phyloP scores from a whole-genome alignment of 1,284 basidiomycete genomes.

The Leccinum griseonigrum region DNA sequence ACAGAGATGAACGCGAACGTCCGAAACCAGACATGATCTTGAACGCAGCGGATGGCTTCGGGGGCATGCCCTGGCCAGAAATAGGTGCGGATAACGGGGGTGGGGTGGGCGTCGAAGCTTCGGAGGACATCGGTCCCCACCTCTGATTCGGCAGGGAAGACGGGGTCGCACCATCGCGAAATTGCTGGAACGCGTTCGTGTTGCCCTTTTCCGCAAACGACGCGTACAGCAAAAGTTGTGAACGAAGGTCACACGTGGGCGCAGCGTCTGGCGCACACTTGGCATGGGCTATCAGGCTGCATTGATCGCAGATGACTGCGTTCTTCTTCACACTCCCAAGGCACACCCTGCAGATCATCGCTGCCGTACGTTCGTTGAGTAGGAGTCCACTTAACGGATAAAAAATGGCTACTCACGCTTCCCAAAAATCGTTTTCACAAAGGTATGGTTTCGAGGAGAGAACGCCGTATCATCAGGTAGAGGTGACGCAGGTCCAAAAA shows the following conservation, averaged over 20 bases:
- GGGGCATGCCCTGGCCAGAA: slow-evolving; percentile 24
- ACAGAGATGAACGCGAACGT: slow-evolving; percentile 50
- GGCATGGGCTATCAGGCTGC: slow-evolving; percentile 85
- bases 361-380: slow-evolving; percentile 41
- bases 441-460: slow-evolving; percentile 70
- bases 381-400: neutral
- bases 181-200: slow-evolving; percentile 51
- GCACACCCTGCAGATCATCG: slow-evolving; percentile 87
- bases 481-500: slow-evolving; percentile 39
- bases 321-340: slow-evolving; percentile 78
- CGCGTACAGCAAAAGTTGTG: slow-evolving; percentile 68
- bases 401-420: slow-evolving; percentile 62
- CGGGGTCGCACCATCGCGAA: slow-evolving; percentile 46
- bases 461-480: slow-evolving; percentile 46
- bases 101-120: slow-evolving; percentile 48
- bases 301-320: slow-evolving; percentile 86
- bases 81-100: slow-evolving; percentile 36
- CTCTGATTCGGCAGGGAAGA: slow-evolving; percentile 29
- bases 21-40: slow-evolving; percentile 64
- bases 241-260: slow-evolving; percentile 79
- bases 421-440: slow-evolving; percentile 90
- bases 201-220: slow-evolving; percentile 69
- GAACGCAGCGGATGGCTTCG: slow-evolving; percentile 57
- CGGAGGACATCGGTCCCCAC: slow-evolving; percentile 47
- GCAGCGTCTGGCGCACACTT: slow-evolving; percentile 76